These are phyloP conservation scores for Fusarium sp. DNA, from an alignment of 2,329 filamentous ascomycete genomes.

Conservation along the genomic window DNA sequence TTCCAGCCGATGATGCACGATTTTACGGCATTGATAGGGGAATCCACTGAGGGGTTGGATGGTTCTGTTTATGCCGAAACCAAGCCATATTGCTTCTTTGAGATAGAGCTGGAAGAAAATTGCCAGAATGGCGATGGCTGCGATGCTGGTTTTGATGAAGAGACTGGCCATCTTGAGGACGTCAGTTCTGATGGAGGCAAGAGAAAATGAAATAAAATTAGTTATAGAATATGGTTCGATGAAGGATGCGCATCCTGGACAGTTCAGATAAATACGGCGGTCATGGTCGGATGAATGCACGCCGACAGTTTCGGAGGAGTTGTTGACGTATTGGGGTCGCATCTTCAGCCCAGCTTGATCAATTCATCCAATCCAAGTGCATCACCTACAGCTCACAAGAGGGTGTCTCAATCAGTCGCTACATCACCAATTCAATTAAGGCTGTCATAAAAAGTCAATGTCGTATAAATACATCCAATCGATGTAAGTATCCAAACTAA, in stretches of 20 bases:
- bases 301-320: neutral
- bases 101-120: constrained; percentile 38
- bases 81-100: constrained; percentile 36
- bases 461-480: neutral
- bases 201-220: neutral
- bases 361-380: neutral
- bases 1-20: constrained; percentile 24
- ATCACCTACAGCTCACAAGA: neutral
- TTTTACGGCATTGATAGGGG: constrained; percentile 39
- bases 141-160: constrained; percentile 24
- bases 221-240: neutral
- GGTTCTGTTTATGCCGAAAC: constrained; percentile 29
- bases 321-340: accelerated
- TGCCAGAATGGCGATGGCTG: constrained; percentile 8
- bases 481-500: constrained; percentile 3
- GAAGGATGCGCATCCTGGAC: neutral
- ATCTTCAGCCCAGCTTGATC: neutral
- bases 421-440: neutral
- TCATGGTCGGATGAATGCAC: neutral
- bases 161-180: constrained; percentile 1
- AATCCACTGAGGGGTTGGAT: constrained; percentile 36
- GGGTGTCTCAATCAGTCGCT: neutral
- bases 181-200: neutral
- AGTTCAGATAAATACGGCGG: accelerated
- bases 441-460: constrained; percentile 8